These are phyloP conservation scores for Limonium bicolor DNA, from an alignment of 148 eudicot species.

Conservation along the genomic window DNA sequence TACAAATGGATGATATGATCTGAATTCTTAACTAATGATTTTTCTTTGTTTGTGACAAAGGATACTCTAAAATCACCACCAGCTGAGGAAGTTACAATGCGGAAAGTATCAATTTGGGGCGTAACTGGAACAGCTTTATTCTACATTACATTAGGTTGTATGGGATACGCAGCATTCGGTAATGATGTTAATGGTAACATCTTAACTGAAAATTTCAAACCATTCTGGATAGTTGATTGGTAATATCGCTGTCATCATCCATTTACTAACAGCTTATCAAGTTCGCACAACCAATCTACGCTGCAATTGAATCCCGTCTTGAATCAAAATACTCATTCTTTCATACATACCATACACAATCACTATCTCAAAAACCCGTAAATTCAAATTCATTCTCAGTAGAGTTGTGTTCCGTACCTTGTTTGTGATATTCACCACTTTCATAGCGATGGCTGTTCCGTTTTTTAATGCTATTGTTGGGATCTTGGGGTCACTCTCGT, in stretches of 20 bases:
- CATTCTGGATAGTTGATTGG: slow-evolving; percentile 10
- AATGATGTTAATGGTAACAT: slow-evolving; percentile 10
- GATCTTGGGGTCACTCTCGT: slow-evolving; percentile 15
- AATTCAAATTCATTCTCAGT: slow-evolving; percentile 7
- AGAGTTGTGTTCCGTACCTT: slow-evolving; percentile 13
- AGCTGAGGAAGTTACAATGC: slow-evolving; percentile 8
- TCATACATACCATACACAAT: slow-evolving; percentile 6
- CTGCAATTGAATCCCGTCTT: slow-evolving; percentile 11
- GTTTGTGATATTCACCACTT: slow-evolving; percentile 11
- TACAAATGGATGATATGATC: too few species aligned
- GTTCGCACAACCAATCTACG: slow-evolving; percentile 19
- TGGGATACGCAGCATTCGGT: slow-evolving; percentile 12
- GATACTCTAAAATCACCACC: slow-evolving; percentile 9
- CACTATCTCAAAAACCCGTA: not conserved
- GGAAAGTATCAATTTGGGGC: slow-evolving; percentile 9
- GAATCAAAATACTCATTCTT: slow-evolving; percentile 20
- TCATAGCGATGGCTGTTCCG: slow-evolving; percentile 14
- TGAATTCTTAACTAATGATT: too few species aligned
- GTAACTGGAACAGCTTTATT: slow-evolving; percentile 9
- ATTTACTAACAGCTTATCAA: slow-evolving; percentile 14
- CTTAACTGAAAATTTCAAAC: slow-evolving; percentile 3
- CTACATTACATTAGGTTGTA: slow-evolving; percentile 7
- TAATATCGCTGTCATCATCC: slow-evolving; percentile 10
- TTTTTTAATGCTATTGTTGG: slow-evolving; percentile 17
- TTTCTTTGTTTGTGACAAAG: too few species aligned